Base-by-base conservation (phyloP, 331 rosid genomes). In the Quercus phellos region DNA sequence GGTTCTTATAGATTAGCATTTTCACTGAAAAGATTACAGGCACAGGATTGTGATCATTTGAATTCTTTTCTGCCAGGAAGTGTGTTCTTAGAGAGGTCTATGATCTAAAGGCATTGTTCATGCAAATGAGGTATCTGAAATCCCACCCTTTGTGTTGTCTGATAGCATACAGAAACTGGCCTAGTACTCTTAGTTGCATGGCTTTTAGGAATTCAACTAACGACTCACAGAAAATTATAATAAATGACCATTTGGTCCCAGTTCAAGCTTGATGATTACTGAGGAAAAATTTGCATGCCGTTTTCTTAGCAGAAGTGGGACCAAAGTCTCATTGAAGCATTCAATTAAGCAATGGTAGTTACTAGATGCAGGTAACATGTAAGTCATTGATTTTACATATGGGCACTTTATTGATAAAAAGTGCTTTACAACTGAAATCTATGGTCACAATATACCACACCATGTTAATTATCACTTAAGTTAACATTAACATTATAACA, bases 161-260 rank as follows among this genome's bases (percentile, higher is more conserved):
- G 68, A 64, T 42, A 26, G 71, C 35, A 68, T 21, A 68, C 30
- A 42, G 24, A 27, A 35, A 66, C 43, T 66, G 32, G 29, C 38
- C 51, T 10, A 66, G 16, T 70, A 11, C 21, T 14, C 32, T 18
- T 2, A 60, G 77, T 51, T 75, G 88, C 85, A 85, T 78, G 80
- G 85, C 55, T 63, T 56, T 80, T 22, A 55, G 72, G 43, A 64
- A 55, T 22, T 67, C 42, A 67, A 59, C 50, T 21, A 77, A 70
- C 68, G 68, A 51, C 13, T 60, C 74, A n/a, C 54, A 17, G 70
- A 73, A 77, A 77, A 17, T 21, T 22, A 74, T 53, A 50, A 14
- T 12, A 14, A 78, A 21, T 69, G 66, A 30, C 53, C 70, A 6
- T 72, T 67, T 74, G 66, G 70, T 42, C 82, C 82, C 59, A 69